Percentiles rank a stretch among this genome's conserved stretches.
phyloP scores from a whole-genome alignment of 495 filamentous ascomycete genomes.

The Astrothelium subdiscretum region DNA sequence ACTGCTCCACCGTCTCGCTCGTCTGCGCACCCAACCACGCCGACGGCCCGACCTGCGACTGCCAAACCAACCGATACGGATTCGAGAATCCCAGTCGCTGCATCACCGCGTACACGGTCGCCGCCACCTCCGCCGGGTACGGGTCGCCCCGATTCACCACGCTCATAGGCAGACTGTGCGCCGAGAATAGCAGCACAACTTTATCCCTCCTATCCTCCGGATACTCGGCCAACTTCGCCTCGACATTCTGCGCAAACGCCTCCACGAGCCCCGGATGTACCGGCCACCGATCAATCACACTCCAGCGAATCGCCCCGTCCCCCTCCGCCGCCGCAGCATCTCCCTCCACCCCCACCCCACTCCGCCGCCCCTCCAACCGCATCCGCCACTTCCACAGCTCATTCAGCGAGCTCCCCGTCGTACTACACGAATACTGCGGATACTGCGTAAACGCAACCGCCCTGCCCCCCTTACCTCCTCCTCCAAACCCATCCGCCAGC shows the following conservation, averaged over 20 bases:
- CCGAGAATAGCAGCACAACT: slow-evolving; percentile 85
- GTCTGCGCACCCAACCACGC: slow-evolving; percentile 97
- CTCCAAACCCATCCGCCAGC: slow-evolving; percentile 78
- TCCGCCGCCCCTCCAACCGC: slow-evolving; percentile 67
- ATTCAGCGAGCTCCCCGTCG: slow-evolving; percentile 90
- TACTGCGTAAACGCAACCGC: slow-evolving; percentile 98
- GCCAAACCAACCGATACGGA: slow-evolving; percentile 90
- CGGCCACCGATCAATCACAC: slow-evolving; percentile 97
- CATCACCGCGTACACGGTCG: slow-evolving; percentile 97
- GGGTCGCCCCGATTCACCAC: slow-evolving; percentile 94
- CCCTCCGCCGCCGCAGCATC: slow-evolving; percentile 30
- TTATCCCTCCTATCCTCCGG: slow-evolving; percentile 62
- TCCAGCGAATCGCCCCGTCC: slow-evolving; percentile 75
- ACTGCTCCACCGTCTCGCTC: slow-evolving; percentile 70
- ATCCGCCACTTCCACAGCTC: slow-evolving; percentile 96
- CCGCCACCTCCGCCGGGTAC: slow-evolving; percentile 92
- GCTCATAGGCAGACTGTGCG: slow-evolving; percentile 91
- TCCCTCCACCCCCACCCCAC: slow-evolving; percentile 18
- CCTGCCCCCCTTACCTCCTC: slow-evolving; percentile 70
- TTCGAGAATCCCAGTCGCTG: slow-evolving; percentile 73
- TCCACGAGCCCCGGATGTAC: slow-evolving; percentile 80
- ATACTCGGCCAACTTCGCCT: slow-evolving; percentile 69
- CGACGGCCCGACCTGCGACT: slow-evolving; percentile 91
- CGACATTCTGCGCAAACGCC: slow-evolving; percentile 83
- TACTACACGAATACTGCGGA: slow-evolving; percentile 98